Evolutionary conservation across 164 flowering plant genomes (phyloP), one percentile per base, ranked within the genome.

Genomic region (Nymphaea colorata): DNA sequence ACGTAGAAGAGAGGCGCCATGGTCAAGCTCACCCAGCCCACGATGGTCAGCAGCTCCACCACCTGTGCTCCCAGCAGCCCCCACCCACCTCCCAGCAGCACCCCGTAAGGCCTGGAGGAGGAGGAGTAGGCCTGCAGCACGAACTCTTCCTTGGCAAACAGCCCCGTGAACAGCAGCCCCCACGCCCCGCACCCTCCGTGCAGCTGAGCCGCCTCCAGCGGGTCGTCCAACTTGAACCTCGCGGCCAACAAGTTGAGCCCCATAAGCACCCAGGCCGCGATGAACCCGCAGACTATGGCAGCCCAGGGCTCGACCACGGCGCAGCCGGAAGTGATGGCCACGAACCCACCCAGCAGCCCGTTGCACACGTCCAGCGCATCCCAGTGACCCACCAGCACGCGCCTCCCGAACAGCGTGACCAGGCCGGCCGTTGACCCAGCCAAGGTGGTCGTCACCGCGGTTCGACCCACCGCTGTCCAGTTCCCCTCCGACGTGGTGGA

Each of bases 111-210:
- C 4, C 90, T 76, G 63, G 71, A 76, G 0, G 79, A 78, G 11
- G 82, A 74, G n/a, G 73, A 65, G 44, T 82, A 89, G 64, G 78
- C 86, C 70, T 85, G 75, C 17, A 74, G 41, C 66, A 87, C 82
- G 18, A 72, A 84, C 45, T 76, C 83, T 67, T 83, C 78, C 25
- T 79, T 81, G 0, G 96, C 91, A 68, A 87, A 89, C 66, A 87
- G 61, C 6, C 90, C 91, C 2, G 91, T 82, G 61, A 89, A 89
- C 57, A 89, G 69, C 65, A 87, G 69, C 1, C 96, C 91, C 90
- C 95, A 88, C 2, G 85, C 84, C 0, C 94, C 89, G 60, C 94
- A 88, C 3, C 89, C 94, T 2, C 95, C 91, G 42, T 87, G 95
- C 72, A 89, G 64, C 36, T 85, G 95, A 18, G 90, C 62, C 1